Percentiles rank a stretch among this genome's conserved stretches.
These are phyloP conservation scores for Gliomastix tumulicola DNA, from an alignment of 2,329 filamentous ascomycete species.

Conservation along the genomic window DNA sequence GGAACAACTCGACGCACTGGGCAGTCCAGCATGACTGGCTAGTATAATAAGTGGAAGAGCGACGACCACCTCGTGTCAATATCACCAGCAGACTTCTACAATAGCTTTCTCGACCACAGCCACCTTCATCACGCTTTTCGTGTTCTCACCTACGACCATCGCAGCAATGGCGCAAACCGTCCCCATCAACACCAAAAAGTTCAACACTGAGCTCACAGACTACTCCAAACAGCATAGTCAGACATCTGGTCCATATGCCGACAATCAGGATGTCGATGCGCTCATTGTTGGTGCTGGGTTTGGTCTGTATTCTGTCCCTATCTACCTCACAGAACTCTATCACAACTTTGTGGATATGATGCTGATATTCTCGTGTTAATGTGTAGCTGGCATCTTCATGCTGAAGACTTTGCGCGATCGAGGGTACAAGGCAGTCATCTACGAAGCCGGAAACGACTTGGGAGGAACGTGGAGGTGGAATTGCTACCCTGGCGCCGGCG, in stretches of 20 bases:
- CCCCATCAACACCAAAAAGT: constrained; percentile 28
- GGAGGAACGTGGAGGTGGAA: constrained; percentile 53
- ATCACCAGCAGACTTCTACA: no score
- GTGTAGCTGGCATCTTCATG: constrained; percentile 36
- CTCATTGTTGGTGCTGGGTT: constrained; percentile 39
- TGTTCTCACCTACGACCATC: no score
- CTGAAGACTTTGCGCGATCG: constrained; percentile 43
- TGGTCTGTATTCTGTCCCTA: constrained; percentile 14
- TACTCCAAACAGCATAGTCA: constrained; percentile 21
- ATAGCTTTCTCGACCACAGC: no score
- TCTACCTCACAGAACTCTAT: neutral
- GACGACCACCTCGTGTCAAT: no score
- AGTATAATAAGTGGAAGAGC: no score
- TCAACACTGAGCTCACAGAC: constrained; percentile 31
- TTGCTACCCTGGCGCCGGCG: constrained; percentile 44
- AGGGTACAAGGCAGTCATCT: constrained; percentile 39
- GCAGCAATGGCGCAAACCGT: no score
- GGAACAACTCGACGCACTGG: no score
- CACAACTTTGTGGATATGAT: neutral
- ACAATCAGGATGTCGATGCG: constrained; percentile 34
- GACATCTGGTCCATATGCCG: constrained; percentile 29
- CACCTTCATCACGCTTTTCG: no score
- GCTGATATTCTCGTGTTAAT: neutral
- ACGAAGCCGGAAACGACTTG: constrained; percentile 42
- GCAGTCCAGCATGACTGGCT: no score